Conservation (phyloP, 441 rosid species). For the Isatis lusitanica region DNA sequence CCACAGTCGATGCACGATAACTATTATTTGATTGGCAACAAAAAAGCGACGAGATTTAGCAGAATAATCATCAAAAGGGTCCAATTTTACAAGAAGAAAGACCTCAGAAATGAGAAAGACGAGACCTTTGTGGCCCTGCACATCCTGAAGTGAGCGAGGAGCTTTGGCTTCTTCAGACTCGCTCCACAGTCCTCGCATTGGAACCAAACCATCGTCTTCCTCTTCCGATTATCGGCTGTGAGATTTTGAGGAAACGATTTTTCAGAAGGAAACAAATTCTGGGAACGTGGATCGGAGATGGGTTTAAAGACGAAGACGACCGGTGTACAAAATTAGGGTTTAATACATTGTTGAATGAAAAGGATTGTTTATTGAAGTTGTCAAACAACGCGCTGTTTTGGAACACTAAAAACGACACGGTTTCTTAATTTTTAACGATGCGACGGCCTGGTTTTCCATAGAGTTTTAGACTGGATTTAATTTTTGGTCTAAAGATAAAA, state of each 20-base stretch:
- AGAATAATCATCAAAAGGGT: constrained; percentile 7
- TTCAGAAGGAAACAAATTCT: neutral
- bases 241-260: neutral
- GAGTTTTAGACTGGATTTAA: neutral
- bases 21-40: constrained; percentile 42
- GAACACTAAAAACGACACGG: constrained; percentile 4
- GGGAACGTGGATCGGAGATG: neutral
- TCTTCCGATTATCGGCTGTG: neutral
- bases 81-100: constrained; percentile 1
- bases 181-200: constrained; percentile 98
- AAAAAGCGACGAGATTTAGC: neutral
- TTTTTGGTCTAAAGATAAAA: neutral
- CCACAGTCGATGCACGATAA: constrained; percentile 97
- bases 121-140: constrained; percentile 83
- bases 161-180: constrained; percentile 89
- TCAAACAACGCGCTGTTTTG: constrained; percentile 26
- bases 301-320: neutral
- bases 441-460: neutral
- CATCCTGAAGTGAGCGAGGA: constrained; percentile 73
- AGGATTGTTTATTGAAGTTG: neutral
- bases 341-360: neutral
- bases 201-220: constrained; percentile 83
- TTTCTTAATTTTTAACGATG: neutral
- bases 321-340: constrained; percentile 22
- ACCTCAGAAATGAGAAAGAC: neutral